Percentiles rank a stretch among this genome's conserved stretches.
phyloP scores from a whole-genome alignment of 2,329 filamentous ascomycete species.

The Bipolaris victoriae region DNA sequence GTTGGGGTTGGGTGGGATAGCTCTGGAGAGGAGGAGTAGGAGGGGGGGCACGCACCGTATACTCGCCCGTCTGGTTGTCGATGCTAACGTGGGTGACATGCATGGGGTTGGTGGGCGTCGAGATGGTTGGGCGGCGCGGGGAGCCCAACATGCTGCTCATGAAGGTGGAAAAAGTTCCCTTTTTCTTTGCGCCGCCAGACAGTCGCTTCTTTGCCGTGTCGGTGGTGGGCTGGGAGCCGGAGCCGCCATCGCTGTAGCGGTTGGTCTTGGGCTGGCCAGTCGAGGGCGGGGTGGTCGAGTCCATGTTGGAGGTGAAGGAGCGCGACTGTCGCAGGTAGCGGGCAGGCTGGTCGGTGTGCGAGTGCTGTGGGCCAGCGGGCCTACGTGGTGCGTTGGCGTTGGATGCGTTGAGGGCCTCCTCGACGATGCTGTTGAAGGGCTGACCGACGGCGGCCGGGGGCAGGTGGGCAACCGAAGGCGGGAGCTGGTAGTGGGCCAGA shows the following conservation, averaged over 20 bases:
- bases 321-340: slow-evolving; percentile 49
- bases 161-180: slow-evolving; percentile 50
- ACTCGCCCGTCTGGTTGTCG: slow-evolving; percentile 94
- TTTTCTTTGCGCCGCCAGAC: slow-evolving; percentile 49
- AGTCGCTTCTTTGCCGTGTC: slow-evolving; percentile 35
- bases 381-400: slow-evolving; percentile 25
- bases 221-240: slow-evolving; percentile 8
- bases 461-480: slow-evolving; percentile 16
- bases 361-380: slow-evolving; percentile 38
- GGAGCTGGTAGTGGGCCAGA: slow-evolving; percentile 7
- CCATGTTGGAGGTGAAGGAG: slow-evolving; percentile 55
- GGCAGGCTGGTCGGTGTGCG: slow-evolving; percentile 33
- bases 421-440: slow-evolving; percentile 49
- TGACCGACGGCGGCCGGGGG: slow-evolving; percentile 35
- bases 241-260: slow-evolving; percentile 48
- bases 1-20: slow-evolving; percentile 3
- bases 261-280: slow-evolving; percentile 44
- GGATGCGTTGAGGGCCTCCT: slow-evolving; percentile 31
- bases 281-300: slow-evolving; percentile 44
- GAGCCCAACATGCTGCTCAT: slow-evolving; percentile 59
- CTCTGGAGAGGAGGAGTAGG: not conserved
- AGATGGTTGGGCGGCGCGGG: slow-evolving; percentile 90
- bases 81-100: slow-evolving; percentile 98
- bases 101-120: slow-evolving; percentile 95
- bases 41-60: slow-evolving; percentile 70